Base-by-base conservation (phyloP, 805 yeast species). In the Saturnispora sekii region DNA sequence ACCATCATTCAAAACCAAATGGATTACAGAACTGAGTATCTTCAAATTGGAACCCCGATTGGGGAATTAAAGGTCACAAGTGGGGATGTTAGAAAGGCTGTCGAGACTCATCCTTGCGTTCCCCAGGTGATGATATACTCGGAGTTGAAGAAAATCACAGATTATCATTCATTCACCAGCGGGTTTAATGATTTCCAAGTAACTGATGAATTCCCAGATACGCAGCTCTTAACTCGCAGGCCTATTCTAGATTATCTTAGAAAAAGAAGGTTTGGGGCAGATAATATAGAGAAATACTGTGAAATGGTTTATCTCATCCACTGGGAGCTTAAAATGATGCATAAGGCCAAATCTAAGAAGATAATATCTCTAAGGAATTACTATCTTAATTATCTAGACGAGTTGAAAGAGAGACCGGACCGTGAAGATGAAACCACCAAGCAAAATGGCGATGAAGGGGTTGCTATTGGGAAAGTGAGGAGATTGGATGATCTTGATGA, bases 121-220 rank as follows among this genome's bases (percentile, higher is more conserved):
- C 42, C 42, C 18, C 35, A 39, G 26, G 15, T 35, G 32, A 39
- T 30, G 33, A 16, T 39, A 11, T 32, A 39, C 32, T 26, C 42
- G 15, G 42, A 28, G 5, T 12, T 39, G 12, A 31, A 39, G 17
- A 39, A 39, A 12, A 39, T 39, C 10, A 18, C 42, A 5, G 21
- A 32, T 17, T 39, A 39, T 32, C 18, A 15, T 10, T 18, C 15
- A 15, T 34, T 34, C 16, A 34, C 37, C 15, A 34, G 37, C 18
- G 37, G 37, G 16, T 34, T 34, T 14, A 34, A 34, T 14, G 16
- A 34, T 15, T 34, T 34, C 17, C 12, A 34, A 15, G 16, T 12
- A 10, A 16, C 8, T 4, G 18, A 14, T 15, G 14, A 15, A 15
- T 34, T 15, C 9, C n/a, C 18, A 15, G 17, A 34, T 9, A 15